Percentiles rank a stretch among this genome's conserved stretches.
These are phyloP conservation scores for Geosiphon pyriformis DNA, from an alignment of 192 early-diverging fungal genomes.

Conservation along the genomic window DNA sequence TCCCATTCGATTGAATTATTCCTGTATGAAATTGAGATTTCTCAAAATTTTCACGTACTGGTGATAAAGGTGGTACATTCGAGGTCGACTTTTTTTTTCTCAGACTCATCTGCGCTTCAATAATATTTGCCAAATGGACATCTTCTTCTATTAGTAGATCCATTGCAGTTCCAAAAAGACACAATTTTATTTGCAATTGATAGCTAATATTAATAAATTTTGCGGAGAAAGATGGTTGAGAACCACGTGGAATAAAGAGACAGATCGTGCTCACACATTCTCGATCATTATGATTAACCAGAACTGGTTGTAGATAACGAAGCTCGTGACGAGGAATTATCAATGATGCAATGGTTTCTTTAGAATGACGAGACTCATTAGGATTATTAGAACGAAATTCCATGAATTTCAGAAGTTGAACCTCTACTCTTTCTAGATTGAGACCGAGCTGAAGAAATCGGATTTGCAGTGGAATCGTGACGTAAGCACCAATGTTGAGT, in stretches of 20 bases:
- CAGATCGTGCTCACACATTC: constrained; percentile 1
- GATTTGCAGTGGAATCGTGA: background rate
- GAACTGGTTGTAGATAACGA: background rate
- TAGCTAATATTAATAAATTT: background rate
- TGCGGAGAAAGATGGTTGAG: background rate
- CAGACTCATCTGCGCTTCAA: too few relatives aligned
- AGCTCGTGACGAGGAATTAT: background rate
- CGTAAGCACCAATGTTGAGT: background rate
- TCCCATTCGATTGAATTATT: too few relatives aligned
- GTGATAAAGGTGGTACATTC: too few relatives aligned
- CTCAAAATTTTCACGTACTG: too few relatives aligned
- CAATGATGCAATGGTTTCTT: background rate
- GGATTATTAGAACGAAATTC: constrained; percentile 3
- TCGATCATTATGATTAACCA: background rate
- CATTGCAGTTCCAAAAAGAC: background rate
- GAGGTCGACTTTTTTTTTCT: too few relatives aligned
- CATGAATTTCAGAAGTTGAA: background rate
- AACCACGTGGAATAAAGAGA: background rate
- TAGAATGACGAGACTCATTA: background rate
- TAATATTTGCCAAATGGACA: background rate
- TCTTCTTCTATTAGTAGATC: background rate
- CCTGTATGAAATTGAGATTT: too few relatives aligned
- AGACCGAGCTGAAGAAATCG: background rate
- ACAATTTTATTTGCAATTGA: background rate
- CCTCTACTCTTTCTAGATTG: background rate